These are phyloP conservation scores for Candida suzukii DNA, from an alignment of 805 yeast genomes.

Conservation along the genomic window DNA sequence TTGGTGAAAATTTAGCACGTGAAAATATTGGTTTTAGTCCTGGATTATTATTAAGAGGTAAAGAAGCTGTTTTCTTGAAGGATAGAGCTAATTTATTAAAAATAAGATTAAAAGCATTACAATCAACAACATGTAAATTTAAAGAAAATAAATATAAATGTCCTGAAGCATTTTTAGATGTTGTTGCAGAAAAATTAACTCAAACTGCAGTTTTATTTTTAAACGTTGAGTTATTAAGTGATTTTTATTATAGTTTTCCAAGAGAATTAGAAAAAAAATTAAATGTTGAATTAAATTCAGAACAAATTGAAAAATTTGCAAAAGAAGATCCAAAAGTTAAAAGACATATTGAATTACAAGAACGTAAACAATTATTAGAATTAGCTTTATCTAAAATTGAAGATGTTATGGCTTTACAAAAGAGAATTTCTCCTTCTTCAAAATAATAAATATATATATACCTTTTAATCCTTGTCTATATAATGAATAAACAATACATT, in stretches of 20 bases:
- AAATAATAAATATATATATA: too few species aligned
- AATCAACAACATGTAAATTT: conserved; percentile 65
- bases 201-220: conserved; percentile 88
- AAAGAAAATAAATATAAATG: conserved; percentile 83
- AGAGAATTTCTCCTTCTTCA: conserved; percentile 13
- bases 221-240: conserved; percentile 89
- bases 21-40: conserved; percentile 85
- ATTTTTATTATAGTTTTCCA: conserved; percentile 94
- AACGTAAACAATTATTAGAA: conserved; percentile 82
- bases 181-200: conserved; percentile 84
- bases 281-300: conserved; percentile 53
- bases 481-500: too few species aligned
- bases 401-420: conserved; percentile 65
- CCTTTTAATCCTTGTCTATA: too few species aligned
- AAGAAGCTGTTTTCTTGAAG: conserved; percentile 71
- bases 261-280: conserved; percentile 80
- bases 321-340: conserved; percentile 90
- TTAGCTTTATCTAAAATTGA: conserved; percentile 82
- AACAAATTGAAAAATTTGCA: conserved; percentile 83
- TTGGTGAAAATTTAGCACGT: conserved; percentile 36
- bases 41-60: conserved; percentile 67
- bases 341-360: conserved; percentile 88
- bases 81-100: conserved; percentile 65
- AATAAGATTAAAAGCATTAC: conserved; percentile 71
- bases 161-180: conserved; percentile 91